A percentile compares a stretch with the other conserved stretches of the same genome.
Conservation (phyloP, 306 rosid genomes). For the Cucurbita argyrosperma region DNA sequence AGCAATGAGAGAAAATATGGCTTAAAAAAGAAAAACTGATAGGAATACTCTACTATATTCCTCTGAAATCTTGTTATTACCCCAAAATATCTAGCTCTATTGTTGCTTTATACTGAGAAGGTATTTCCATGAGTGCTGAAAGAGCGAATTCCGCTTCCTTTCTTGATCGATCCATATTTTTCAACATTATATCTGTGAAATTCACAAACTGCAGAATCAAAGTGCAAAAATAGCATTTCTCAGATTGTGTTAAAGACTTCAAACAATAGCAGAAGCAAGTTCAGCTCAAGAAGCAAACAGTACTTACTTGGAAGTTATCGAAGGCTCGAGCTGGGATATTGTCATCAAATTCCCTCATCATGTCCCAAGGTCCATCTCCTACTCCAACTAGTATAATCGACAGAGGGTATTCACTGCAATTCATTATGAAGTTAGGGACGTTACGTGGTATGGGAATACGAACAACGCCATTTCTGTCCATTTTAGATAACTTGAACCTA, state of each 20-base stretch:
- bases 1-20: neutral
- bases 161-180: conserved; percentile 49
- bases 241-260: neutral
- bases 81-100: conserved; percentile 67
- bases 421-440: conserved; percentile 4
- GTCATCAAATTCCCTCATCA: conserved; percentile 85
- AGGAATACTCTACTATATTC: neutral
- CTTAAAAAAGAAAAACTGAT: conserved; percentile 4
- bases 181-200: conserved; percentile 81
- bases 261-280: neutral
- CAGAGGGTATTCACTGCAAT: conserved; percentile 57
- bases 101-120: conserved; percentile 82
- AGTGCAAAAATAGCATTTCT: neutral
- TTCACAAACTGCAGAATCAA: conserved; percentile 66
- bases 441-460: neutral
- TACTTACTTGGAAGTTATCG: conserved; percentile 83
- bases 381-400: conserved; percentile 89
- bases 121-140: conserved; percentile 85
- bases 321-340: conserved; percentile 85
- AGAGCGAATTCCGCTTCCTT: conserved; percentile 91
- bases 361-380: conserved; percentile 99
- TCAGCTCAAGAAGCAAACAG: conserved; percentile 6
- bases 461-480: neutral
- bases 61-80: conserved; percentile 26
- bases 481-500: conserved; percentile 9